Percentiles rank a stretch among this genome's conserved stretches.
Conservation (phyloP, 78 protist genomes). For the Dictyostelium citrinum region DNA sequence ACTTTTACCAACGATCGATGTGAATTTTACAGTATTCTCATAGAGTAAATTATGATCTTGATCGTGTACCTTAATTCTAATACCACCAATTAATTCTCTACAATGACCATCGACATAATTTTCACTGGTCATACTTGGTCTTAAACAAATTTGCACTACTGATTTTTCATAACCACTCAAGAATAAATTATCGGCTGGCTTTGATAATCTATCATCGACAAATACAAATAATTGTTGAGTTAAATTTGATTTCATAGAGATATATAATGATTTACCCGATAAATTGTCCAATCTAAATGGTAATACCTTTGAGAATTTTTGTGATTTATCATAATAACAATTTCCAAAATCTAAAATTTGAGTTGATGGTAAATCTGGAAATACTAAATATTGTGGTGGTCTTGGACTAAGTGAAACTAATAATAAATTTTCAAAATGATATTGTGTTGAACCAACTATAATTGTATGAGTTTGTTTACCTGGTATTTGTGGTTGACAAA, state of each 20-base stretch:
- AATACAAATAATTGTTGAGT: conserved; percentile 76
- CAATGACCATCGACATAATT: conserved; percentile 78
- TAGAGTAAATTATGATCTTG: conserved; percentile 28
- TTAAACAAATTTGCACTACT: conserved; percentile 62
- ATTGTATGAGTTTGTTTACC: conserved; percentile 57
- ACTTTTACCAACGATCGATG: conserved; percentile 62
- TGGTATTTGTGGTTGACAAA: conserved; percentile 69
- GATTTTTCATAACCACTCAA: conserved; percentile 52
- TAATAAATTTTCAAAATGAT: not conserved
- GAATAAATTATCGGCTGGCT: conserved; percentile 58
- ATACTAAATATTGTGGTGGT: conserved; percentile 69
- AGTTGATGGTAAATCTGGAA: conserved; percentile 59
- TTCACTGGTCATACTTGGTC: conserved; percentile 71
- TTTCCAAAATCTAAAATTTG: conserved; percentile 64
- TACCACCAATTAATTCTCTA: conserved; percentile 80
- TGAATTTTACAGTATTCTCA: conserved; percentile 72
- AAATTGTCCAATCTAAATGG: conserved; percentile 51
- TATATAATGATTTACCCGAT: conserved; percentile 65
- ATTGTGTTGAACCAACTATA: not conserved
- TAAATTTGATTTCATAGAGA: conserved; percentile 58
- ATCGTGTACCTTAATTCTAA: conserved; percentile 70
- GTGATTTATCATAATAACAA: conserved; percentile 73
- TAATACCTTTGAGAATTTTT: conserved; percentile 19
- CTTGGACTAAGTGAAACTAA: conserved; percentile 19
- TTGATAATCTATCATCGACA: conserved; percentile 41